Evolutionary conservation across 305 asterid genomes (phyloP), one percentile per base, ranked within the genome.

Genomic region (Salvia sclarea): DNA sequence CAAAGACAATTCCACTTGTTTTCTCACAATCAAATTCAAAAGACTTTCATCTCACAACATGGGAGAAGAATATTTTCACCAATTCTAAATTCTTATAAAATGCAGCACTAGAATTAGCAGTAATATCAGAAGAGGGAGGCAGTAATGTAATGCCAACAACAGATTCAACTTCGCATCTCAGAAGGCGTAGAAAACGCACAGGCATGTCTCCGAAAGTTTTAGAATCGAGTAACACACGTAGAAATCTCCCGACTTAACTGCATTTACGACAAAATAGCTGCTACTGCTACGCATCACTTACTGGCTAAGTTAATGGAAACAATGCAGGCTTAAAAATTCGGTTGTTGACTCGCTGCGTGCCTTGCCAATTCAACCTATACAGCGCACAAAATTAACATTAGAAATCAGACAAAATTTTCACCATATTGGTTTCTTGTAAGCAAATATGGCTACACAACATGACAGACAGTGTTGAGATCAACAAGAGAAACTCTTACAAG

Each of bases 321-420:
- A 40, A 13, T 16, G 47, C 61, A 57, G 75, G 75, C 70, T 62
- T 67, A 78, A 50, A 47, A 61, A 16, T 75, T 79, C 52, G n/a
- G 47, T 13, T 68, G 20, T 62, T 44, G 69, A 58, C 66, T 79
- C 75, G 68, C 78, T 0, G 49, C 16, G 62, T 81, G 80, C 77
- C 57, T 81, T 10, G 82, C 83, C 75, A 85, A 66, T 76, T 81
- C 91, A 41, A 58, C 74, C 91, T 85, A 59, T 44, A 31, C 2
- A 64, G 58, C 60, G 24, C 28, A 16, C 44, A 55, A 30, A 50
- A 65, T 8, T 41, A n/a, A 49, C 50, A 54, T 40, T n/a, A 69
- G 22, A 25, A 35, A 33, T 64, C 56, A 56, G 13, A 59, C 9
- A 49, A 12, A 50, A 31, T 24, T 59, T 53, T n/a, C 43, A 25